Conservation (phyloP, 352 stramenopile species). For the Plasmopara viticola region DNA sequence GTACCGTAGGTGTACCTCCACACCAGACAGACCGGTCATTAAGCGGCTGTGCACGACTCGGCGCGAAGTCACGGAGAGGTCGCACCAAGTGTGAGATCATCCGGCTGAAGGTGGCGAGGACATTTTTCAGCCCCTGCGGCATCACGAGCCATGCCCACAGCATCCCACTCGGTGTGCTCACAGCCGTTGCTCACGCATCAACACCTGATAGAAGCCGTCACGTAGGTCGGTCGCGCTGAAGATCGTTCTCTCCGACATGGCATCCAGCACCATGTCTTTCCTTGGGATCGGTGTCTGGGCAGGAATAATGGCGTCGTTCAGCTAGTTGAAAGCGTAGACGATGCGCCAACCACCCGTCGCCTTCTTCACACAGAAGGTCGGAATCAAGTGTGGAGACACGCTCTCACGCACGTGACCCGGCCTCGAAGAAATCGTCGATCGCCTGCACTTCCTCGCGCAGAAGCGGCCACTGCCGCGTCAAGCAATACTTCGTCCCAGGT, state of each 20-base stretch:
- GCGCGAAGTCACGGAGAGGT: slow-evolving; percentile 1
- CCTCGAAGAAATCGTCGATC: neutral
- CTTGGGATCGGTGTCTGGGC: neutral
- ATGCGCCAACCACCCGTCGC: neutral
- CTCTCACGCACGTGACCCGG: neutral
- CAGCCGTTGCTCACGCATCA: neutral
- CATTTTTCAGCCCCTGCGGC: slow-evolving; percentile 1
- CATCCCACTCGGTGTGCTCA: neutral
- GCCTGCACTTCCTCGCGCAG: neutral
- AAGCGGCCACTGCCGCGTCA: neutral
- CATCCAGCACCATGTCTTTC: slow-evolving; percentile 1
- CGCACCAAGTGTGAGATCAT: slow-evolving; percentile 4
- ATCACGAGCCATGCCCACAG: neutral
- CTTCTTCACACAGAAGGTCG: slow-evolving; percentile 2
- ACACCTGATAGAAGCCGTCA: neutral
- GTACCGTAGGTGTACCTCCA: slow-evolving; percentile 19
- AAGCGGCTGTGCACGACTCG: slow-evolving; percentile 9
- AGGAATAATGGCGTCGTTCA: neutral
- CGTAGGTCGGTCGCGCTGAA: neutral
- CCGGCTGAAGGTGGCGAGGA: neutral
- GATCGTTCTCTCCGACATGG: neutral
- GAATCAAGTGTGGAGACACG: neutral
- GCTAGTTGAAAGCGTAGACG: neutral
- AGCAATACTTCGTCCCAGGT: slow-evolving; percentile 5
- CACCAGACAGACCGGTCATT: neutral